A percentile compares a stretch with the other conserved stretches of the same genome.
phyloP scores from a whole-genome alignment of 805 yeast genomes.

The Candida oleophila region DNA sequence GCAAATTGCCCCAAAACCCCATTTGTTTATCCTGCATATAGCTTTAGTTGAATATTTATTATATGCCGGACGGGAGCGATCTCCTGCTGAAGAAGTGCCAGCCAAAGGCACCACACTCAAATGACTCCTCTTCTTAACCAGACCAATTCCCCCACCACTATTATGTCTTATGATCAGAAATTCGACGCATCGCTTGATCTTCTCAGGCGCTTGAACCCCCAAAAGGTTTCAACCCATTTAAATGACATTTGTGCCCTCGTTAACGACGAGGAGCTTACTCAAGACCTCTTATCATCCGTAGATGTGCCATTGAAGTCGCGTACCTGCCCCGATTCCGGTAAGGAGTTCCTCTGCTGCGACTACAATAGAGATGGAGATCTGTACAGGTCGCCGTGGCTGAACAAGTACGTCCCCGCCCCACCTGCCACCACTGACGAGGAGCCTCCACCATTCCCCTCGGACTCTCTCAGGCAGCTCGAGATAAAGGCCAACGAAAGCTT shows the following conservation, averaged over 20 bases:
- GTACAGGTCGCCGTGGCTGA: slow-evolving; percentile 88
- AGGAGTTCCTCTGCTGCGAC: slow-evolving; percentile 81
- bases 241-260: slow-evolving; percentile 35
- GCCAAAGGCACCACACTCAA: background rate
- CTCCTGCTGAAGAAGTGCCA: background rate
- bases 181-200: slow-evolving; percentile 40
- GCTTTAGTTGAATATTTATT: background rate
- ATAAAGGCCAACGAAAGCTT: slow-evolving; percentile 83
- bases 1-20: no score
- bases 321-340: slow-evolving; percentile 54
- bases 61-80: background rate
- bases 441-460: slow-evolving; percentile 77
- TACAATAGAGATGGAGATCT: slow-evolving; percentile 95
- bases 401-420: slow-evolving; percentile 56
- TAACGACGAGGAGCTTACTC: slow-evolving; percentile 59
- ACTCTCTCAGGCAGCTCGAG: slow-evolving; percentile 69
- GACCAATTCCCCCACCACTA: background rate
- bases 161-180: slow-evolving; percentile 32
- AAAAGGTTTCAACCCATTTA: slow-evolving; percentile 30
- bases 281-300: slow-evolving; percentile 80
- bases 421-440: slow-evolving; percentile 39
- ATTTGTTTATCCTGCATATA: background rate
- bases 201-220: slow-evolving; percentile 42
- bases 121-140: background rate
- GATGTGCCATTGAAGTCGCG: slow-evolving; percentile 74